phyloP scores from a whole-genome alignment of 108 stramenopile species.

The Cylindrotheca closterium region DNA sequence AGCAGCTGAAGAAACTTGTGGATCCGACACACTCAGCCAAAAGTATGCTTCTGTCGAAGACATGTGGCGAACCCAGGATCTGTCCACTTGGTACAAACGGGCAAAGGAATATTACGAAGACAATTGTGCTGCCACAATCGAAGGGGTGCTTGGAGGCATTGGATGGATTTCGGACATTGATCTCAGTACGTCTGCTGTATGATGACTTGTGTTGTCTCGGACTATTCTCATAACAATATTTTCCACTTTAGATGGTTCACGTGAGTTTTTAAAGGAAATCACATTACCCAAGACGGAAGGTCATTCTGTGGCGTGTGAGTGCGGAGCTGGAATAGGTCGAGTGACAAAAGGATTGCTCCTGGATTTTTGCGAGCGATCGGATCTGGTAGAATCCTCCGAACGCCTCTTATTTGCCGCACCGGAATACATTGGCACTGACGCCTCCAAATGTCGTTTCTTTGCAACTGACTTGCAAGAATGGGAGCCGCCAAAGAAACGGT shows the following conservation, averaged over 20 bases:
- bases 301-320: conserved; percentile 47
- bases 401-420: conserved; percentile 83
- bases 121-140: conserved; percentile 78
- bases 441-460: conserved; percentile 68
- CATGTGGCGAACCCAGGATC: conserved; percentile 41
- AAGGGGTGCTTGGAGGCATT: conserved; percentile 92
- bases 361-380: conserved; percentile 64
- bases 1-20: conserved; percentile 5
- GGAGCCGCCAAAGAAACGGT: conserved; percentile 48
- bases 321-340: conserved; percentile 89
- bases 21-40: conserved; percentile 31
- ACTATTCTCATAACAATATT: no score
- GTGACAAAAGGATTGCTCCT: conserved; percentile 88
- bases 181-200: conserved; percentile 37
- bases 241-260: conserved; percentile 57
- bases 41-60: conserved; percentile 28
- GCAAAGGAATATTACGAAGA: conserved; percentile 87
- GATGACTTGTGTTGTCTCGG: no score
- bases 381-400: conserved; percentile 91
- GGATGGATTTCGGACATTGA: conserved; percentile 76
- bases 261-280: conserved; percentile 53
- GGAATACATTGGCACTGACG: conserved; percentile 66
- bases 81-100: conserved; percentile 71
- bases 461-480: conserved; percentile 88
- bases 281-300: conserved; percentile 30